Evolutionary conservation across 331 rosid species (phyloP), one percentile per base, ranked within the genome.

Genomic region (Cydonia oblonga): DNA sequence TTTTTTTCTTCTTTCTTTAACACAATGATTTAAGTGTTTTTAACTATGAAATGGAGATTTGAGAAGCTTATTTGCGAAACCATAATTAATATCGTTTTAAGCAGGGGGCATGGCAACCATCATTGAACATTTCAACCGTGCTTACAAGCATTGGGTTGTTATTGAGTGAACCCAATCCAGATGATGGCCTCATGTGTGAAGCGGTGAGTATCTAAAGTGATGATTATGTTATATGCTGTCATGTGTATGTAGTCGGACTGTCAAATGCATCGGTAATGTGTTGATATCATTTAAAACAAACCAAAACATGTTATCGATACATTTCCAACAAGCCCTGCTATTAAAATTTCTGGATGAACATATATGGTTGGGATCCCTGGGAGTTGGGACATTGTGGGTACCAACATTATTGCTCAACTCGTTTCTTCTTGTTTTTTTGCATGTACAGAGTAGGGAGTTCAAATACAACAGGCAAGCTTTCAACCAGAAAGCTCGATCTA

Each of bases 81-180:
- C 46, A 13, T 75, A 52, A 11, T 19, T 23, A 4, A 18, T 69
- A 0, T n/a, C 5, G 16, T 40, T 54, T 18, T 7, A 9, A 56
- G 49, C 69, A 83, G 84, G 86, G 84, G 63, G 84, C 86, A 6
- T 83, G 86, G 84, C 86, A 83, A 38, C 86, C 86, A 7, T 83
- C 86, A 7, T 28, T 79, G 64, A 83, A 83, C 76, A 79, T 83
- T 75, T 83, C 84, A 5, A 79, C 84, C 25, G 84, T 79, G 52
- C 73, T 83, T 44, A 83, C 79, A 13, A 79, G 81, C 72, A 76
- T 83, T 13, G 84, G 86, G 10, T 75, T 79, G 76, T 59, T 83
- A 38, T 42, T 83, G 66, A 83, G 86, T 59, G 86, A 79, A 38
- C 84, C 84, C 54, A 83, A 83, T 72, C 84, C 86, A 24, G 86